A percentile compares a stretch with the other conserved stretches of the same genome.
Conservation (phyloP, 345 rosid species). For the Sonneratia alba region DNA sequence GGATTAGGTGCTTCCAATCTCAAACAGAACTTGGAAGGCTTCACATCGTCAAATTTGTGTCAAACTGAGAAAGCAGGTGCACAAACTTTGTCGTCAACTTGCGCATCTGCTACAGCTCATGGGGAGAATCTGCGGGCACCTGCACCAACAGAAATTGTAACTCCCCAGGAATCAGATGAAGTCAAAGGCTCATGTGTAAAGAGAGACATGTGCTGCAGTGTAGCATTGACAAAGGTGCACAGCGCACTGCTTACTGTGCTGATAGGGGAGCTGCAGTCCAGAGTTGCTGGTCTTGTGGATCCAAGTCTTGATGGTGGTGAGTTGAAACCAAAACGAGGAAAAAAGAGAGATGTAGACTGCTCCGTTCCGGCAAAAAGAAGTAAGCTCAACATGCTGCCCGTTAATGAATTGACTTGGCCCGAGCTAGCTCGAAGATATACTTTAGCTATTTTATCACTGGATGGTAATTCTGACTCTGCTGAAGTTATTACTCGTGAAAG, state of each 20-base stretch:
- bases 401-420: constrained; percentile 92
- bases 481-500: constrained; percentile 78
- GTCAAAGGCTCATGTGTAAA: constrained; percentile 25
- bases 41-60: constrained; percentile 21
- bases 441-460: constrained; percentile 75
- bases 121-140: constrained; percentile 27
- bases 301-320: constrained; percentile 89
- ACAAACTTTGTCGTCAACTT: constrained; percentile 18
- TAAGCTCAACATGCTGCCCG: constrained; percentile 68
- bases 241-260: constrained; percentile 56
- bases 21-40: constrained; percentile 23
- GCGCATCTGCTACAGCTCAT: constrained; percentile 20
- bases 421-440: constrained; percentile 83
- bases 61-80: constrained; percentile 22
- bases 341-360: constrained; percentile 64
- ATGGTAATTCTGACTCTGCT: constrained; percentile 75
- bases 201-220: constrained; percentile 33
- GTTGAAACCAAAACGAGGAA: constrained; percentile 63
- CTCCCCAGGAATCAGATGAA: constrained; percentile 25
- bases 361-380: constrained; percentile 47
- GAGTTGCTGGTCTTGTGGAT: constrained; percentile 81
- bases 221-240: constrained; percentile 54
- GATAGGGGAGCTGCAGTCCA: constrained; percentile 80
- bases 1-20: constrained; percentile 33
- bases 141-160: constrained; percentile 33